Conservation (phyloP, 306 rosid species). For the Fagus sylvatica region DNA sequence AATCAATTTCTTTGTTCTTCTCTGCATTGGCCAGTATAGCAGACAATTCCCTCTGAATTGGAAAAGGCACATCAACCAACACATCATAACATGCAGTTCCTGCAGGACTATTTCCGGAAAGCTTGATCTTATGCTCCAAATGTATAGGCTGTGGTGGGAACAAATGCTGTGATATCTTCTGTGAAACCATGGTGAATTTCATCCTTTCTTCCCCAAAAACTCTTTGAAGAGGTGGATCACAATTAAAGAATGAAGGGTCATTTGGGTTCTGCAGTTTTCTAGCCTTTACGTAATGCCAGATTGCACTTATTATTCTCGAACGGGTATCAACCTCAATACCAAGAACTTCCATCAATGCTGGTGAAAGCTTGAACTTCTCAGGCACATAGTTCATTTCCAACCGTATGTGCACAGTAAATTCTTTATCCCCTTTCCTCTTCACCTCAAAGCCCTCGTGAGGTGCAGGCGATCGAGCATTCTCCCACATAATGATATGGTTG, state of each 20-base stretch:
- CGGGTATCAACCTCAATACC: conserved; percentile 99
- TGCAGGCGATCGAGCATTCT: conserved; percentile 75
- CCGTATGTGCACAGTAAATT: conserved; percentile 67
- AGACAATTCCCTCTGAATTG: conserved; percentile 92
- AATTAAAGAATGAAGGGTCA: conserved; percentile 79
- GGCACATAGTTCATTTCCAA: conserved; percentile 93
- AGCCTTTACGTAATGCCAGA: conserved; percentile 99
- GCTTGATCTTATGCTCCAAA: conserved; percentile 89
- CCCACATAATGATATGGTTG: conserved; percentile 78
- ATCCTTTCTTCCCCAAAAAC: conserved; percentile 94
- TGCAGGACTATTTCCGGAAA: conserved; percentile 81
- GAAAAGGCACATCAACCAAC: conserved; percentile 88
- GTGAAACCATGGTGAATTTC: conserved; percentile 91
- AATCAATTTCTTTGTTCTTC: conserved; percentile 92
- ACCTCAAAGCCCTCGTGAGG: conserved; percentile 99
- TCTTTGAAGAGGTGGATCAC: conserved; percentile 90
- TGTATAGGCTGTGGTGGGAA: conserved; percentile 87
- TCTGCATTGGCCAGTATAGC: conserved; percentile 80
- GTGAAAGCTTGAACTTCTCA: conserved; percentile 92
- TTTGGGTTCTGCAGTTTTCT: conserved; percentile 86
- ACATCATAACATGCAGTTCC: conserved; percentile 98
- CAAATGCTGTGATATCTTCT: conserved; percentile 89
- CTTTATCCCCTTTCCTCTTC: conserved; percentile 95
- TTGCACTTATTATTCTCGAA: conserved; percentile 90
- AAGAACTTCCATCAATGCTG: conserved; percentile 88